A percentile compares a stretch with the other conserved stretches of the same genome.
These are phyloP conservation scores for Rhodotorula diobovata DNA, from an alignment of 768 basidiomycete genomes.

Conservation along the genomic window DNA sequence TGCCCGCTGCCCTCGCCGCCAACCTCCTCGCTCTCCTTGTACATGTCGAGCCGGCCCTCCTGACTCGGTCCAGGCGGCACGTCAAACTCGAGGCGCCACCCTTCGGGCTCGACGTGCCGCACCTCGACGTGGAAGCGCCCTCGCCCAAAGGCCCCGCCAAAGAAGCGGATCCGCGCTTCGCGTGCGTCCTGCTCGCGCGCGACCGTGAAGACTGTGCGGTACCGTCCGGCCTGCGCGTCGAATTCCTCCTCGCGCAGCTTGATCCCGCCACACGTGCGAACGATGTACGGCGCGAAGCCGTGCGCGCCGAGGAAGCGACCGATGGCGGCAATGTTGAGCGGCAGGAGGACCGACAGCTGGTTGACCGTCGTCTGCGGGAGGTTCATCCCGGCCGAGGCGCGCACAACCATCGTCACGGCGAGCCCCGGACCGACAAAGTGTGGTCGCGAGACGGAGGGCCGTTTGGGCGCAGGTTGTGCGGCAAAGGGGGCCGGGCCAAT, in stretches of 20 bases:
- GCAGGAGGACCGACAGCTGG: constrained; percentile 29
- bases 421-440: constrained; percentile 12
- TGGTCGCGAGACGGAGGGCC: not conserved
- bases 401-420: constrained; percentile 19
- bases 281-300: constrained; percentile 30
- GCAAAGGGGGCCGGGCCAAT: too few relatives aligned
- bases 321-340: constrained; percentile 25
- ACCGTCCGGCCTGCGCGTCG: constrained; percentile 5
- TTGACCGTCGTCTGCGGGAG: constrained; percentile 26
- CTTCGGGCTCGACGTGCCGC: constrained; percentile 16
- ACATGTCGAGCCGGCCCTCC: not conserved
- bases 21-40: constrained; percentile 9
- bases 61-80: not conserved
- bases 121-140: constrained; percentile 26
- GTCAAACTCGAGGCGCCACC: constrained; percentile 26
- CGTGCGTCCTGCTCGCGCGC: too few relatives aligned
- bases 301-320: constrained; percentile 29
- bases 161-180: constrained; percentile 18
- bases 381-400: constrained; percentile 23
- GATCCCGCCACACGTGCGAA: not conserved
- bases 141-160: constrained; percentile 10
- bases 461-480: not conserved
- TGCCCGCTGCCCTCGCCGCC: constrained; percentile 5
- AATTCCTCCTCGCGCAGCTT: constrained; percentile 18
- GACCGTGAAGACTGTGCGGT: constrained; percentile 13